Percentiles rank a stretch among this genome's conserved stretches.
Evolutionary conservation across 2,329 filamentous ascomycete genomes (phyloP).

Genomic region (Nigrospora sphaerica): DNA sequence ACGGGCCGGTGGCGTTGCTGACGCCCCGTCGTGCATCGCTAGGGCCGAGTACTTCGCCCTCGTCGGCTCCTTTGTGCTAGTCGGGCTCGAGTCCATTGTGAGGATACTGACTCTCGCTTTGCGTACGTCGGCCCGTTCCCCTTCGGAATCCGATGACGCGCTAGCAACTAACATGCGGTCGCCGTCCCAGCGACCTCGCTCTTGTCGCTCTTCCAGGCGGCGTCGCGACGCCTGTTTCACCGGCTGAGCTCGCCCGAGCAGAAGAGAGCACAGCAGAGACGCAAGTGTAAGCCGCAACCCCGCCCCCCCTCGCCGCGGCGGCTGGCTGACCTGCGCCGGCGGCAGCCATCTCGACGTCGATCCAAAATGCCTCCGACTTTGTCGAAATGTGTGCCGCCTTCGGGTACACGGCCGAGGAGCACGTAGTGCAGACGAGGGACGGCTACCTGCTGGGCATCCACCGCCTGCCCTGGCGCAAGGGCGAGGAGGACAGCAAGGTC

Average conservation of each 20-base stretch:
- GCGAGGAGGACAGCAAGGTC: constrained; percentile 72
- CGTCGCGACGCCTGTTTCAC: constrained; percentile 79
- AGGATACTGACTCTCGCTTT: constrained; percentile 82
- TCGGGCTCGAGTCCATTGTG: constrained; percentile 75
- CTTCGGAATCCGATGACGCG: no score
- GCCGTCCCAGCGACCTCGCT: constrained; percentile 60
- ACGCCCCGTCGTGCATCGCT: constrained; percentile 9
- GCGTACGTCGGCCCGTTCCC: constrained; percentile 45
- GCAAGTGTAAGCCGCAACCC: constrained; percentile 44
- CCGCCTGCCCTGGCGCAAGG: constrained; percentile 73
- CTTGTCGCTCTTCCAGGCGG: constrained; percentile 73
- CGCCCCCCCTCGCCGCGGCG: constrained; percentile 41
- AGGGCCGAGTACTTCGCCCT: constrained; percentile 86
- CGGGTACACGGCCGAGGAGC: constrained; percentile 92
- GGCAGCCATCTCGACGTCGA: constrained; percentile 60
- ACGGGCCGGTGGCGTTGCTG: background rate
- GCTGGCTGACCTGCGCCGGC: constrained; percentile 48
- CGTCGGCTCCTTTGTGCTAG: constrained; percentile 73
- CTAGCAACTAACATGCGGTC: no score
- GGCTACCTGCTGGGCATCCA: constrained; percentile 90
- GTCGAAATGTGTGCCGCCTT: constrained; percentile 86
- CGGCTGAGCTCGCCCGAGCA: constrained; percentile 63
- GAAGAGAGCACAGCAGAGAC: constrained; percentile 59
- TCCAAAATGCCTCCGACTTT: constrained; percentile 86
- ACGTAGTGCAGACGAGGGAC: constrained; percentile 90